These are phyloP conservation scores for Platanthera guangdongensis DNA, from an alignment of 106 monocot species.

Conservation along the genomic window DNA sequence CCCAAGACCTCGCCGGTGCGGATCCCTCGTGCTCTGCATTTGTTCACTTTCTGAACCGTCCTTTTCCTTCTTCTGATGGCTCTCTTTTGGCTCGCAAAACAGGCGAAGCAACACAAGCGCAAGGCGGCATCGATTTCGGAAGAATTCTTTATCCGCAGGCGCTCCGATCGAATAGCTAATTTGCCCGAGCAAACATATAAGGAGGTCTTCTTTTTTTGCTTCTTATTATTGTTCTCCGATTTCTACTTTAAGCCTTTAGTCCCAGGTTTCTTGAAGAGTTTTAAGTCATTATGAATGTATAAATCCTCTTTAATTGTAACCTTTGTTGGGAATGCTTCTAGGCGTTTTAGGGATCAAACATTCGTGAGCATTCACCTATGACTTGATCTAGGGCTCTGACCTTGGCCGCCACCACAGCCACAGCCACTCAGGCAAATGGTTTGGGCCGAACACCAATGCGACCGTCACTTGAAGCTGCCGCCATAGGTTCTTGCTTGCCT, in stretches of 20 bases:
- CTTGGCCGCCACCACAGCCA: too few species aligned
- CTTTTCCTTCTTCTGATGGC: background rate
- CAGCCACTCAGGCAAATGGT: too few species aligned
- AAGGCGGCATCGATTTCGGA: slow-evolving; percentile 18
- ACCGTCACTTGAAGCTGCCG: too few species aligned
- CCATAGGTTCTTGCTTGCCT: too few species aligned
- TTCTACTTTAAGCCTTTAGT: background rate
- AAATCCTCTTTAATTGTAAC: too few species aligned
- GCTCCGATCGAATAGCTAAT: slow-evolving; percentile 52
- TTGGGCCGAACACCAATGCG: too few species aligned
- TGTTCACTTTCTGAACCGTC: background rate
- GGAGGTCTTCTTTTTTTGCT: slow-evolving; percentile 13
- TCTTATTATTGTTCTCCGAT: background rate
- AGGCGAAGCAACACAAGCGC: slow-evolving; percentile 40
- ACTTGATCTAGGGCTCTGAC: too few species aligned
- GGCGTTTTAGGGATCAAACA: too few species aligned
- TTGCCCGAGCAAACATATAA: slow-evolving; percentile 32
- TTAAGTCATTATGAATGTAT: too few species aligned
- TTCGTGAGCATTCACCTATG: too few species aligned
- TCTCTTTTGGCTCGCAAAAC: background rate
- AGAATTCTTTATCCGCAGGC: slow-evolving; percentile 15
- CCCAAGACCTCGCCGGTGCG: slow-evolving; percentile 39
- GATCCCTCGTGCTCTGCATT: background rate
- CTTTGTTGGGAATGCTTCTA: too few species aligned
- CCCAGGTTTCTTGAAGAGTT: too few species aligned